Base-by-base conservation (phyloP, 345 rosid genomes). In the Turnera subulata region DNA sequence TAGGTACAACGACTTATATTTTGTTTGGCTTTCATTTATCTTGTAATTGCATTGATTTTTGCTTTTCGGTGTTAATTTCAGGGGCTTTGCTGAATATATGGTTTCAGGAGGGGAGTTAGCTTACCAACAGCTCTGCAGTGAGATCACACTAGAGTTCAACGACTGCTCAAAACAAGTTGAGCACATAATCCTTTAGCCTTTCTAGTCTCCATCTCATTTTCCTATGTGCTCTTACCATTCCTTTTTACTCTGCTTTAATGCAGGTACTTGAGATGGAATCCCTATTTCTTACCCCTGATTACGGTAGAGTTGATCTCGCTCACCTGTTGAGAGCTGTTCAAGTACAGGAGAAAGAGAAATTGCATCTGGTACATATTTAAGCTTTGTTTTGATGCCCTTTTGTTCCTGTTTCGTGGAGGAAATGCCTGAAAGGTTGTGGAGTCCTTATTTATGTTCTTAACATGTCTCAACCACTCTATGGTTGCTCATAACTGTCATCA, bases 101-200 rank as follows among this genome's bases (percentile, higher is more conserved):
- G 77, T 66, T 35, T 71, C 96, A 12, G 82, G 86, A 62, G 88
- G 77, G 55, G 98, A 92, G 73, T 55, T 80, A 50, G 79, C 82
- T 43, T 92, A 89, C 70, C 96, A 86, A 65, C 82, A 83, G 54
- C 87, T 92, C 49, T 89, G 95, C 70, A 68, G 81, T 38, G 88
- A 83, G 81, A 71, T 92, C 46, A 89, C 98, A 2, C 53, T 45
- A 4, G 89, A 84, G 76, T 92, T 92, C 81, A 89, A 62, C 56
- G 91, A 84, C 63, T 89, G 89, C 84, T 92, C 98, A 0, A 84
- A 86, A 86, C 93, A 89, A 71, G 96, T 91, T 6, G n/a, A n/a
- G n/a, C n/a, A n/a, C n/a, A n/a, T n/a, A n/a, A n/a, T n/a, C n/a
- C n/a, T n/a, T n/a, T n/a, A n/a, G n/a, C n/a, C n/a, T n/a, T n/a